Evolutionary conservation across 768 basidiomycete genomes (phyloP), one percentile per base, ranked within the genome.

Genomic region (Boletus pseudo-olivaceus): DNA sequence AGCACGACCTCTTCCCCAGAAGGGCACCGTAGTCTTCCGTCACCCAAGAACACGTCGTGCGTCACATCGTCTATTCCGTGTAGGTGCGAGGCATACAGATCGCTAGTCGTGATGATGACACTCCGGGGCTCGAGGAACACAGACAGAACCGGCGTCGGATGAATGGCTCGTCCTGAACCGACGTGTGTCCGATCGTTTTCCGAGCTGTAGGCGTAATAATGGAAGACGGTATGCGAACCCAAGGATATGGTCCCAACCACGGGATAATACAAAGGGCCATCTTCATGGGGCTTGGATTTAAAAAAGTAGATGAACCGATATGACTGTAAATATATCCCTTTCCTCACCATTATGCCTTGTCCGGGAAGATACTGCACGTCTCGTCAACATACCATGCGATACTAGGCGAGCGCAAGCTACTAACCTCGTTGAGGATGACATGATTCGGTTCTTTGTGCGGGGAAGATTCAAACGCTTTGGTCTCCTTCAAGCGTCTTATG

Each of bases 181-280:
- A 57, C 29, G 27, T n/a, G 33, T 68, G 64, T 23, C 35, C 61
- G 68, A 38, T 51, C 55, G 9, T 47, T 51, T 30, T 64, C 62
- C 43, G 37, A 19, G 56, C 47, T 68, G 62, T 91, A 91, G 49
- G 76, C 78, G 65, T 91, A 91, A 66, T 96, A 90, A 70, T 93
- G 81, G 60, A 98, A 87, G 52, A 92, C 75, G 3, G 87, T 75
- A 68, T 94, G 91, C 2, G 91, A 89, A 39, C 87, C 86, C 54
- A 97, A 73, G 14, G 94, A 93, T 47, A 98, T 73, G n/a, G 95
- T 97, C 2, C 91, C 87, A 1, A 97, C 94, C 5, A 88, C 83
- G 0, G 94, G 91, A 63, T 85, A 75, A 72, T 96, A 98, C 17
- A 85, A 81, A 2, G 93, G 88, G 0, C 95, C 93, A 68, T 98